These are phyloP conservation scores for Clonostachys rosea DNA, from an alignment of 2,329 filamentous ascomycete species.

Conservation along the genomic window DNA sequence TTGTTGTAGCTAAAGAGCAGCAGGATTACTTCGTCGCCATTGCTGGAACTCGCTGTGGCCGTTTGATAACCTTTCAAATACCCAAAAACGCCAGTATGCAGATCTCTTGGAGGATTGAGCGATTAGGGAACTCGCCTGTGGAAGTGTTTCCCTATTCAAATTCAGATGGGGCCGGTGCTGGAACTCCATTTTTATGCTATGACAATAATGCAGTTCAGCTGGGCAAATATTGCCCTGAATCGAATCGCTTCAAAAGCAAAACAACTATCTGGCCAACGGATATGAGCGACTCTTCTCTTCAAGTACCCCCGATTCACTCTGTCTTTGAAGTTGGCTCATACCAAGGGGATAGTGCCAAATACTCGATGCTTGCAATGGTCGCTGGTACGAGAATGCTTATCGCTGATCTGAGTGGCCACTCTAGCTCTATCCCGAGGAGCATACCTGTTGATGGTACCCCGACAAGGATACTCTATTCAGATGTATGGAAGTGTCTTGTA, in stretches of 20 bases:
- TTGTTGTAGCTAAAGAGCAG: constrained; percentile 25
- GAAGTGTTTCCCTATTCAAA: constrained; percentile 20
- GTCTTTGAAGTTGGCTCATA: constrained; percentile 32
- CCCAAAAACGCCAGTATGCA: constrained; percentile 9
- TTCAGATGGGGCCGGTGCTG: constrained; percentile 5
- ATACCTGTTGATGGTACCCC: constrained; percentile 43
- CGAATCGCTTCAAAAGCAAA: constrained; percentile 29
- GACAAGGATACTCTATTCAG: constrained; percentile 49
- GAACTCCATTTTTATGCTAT: constrained; percentile 38
- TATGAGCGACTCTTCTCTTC: constrained; percentile 35
- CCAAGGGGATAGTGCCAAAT: constrained; percentile 28
- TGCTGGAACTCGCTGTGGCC: constrained; percentile 46
- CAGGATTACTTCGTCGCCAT: constrained; percentile 23
- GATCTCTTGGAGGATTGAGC: constrained; percentile 19
- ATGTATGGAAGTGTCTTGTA: constrained; percentile 44
- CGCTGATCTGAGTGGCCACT: constrained; percentile 40
- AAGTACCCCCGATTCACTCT: constrained; percentile 42
- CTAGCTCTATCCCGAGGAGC: constrained; percentile 42
- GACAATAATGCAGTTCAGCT: constrained; percentile 41
- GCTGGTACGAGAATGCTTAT: constrained; percentile 45
- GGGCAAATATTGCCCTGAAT: constrained; percentile 22
- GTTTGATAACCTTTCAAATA: constrained; percentile 35
- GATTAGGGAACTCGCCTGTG: constrained; percentile 27
- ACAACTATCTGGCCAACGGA: constrained; percentile 48
- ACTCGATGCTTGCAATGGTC: constrained; percentile 38